These are phyloP conservation scores for Neurospora sp. DNA, from an alignment of 495 filamentous ascomycete genomes.

Conservation along the genomic window DNA sequence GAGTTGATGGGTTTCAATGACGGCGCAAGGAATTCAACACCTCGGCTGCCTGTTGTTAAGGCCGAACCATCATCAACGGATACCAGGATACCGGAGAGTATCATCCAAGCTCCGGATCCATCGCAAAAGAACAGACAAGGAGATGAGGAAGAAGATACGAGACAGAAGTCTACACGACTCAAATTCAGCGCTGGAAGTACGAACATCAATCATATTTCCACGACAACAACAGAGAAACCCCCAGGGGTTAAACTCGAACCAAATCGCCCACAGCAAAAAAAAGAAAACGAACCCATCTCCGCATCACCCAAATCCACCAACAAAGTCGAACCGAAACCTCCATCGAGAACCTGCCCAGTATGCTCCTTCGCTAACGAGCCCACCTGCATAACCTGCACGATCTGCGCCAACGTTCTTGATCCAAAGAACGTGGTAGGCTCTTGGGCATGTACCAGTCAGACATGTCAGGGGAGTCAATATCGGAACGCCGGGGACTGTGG, in stretches of 20 bases:
- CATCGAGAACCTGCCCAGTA: conserved; percentile 37
- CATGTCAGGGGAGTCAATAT: conserved; percentile 45
- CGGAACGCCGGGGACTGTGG: conserved; percentile 55
- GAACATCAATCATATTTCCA: background rate
- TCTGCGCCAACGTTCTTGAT: conserved; percentile 58
- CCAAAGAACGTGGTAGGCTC: conserved; percentile 32
- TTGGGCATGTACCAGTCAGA: conserved; percentile 50
- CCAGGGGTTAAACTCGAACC: background rate
- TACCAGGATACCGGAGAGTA: background rate
- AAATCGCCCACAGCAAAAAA: background rate
- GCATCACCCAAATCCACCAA: background rate
- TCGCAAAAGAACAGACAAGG: background rate
- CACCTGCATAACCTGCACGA: conserved; percentile 43
- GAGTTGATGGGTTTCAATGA: conserved; percentile 35
- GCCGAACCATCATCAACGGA: background rate
- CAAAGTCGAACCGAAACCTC: background rate
- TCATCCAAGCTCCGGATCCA: background rate
- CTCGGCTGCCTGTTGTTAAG: background rate
- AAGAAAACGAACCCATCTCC: background rate
- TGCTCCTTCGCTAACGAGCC: conserved; percentile 53
- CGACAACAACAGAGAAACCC: background rate
- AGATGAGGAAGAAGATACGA: too few species aligned
- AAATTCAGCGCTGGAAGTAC: background rate
- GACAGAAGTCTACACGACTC: background rate
- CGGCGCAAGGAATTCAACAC: background rate